Conservation (phyloP, 2,329 filamentous ascomycete genomes). For the Pseudocercospora fijiensis region DNA sequence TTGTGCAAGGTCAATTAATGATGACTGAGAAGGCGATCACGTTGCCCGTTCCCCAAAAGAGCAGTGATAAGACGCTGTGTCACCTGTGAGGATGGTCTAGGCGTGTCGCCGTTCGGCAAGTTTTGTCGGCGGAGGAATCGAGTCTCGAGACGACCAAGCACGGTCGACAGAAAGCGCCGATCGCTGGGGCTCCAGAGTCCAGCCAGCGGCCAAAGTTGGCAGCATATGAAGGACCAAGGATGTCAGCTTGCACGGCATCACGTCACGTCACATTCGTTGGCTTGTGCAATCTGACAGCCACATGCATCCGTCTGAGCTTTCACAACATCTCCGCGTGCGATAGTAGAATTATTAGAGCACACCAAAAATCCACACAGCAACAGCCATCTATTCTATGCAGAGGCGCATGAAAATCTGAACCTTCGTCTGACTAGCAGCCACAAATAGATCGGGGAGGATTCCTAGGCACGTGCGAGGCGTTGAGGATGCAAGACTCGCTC, state of each 20-base stretch:
- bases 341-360: no score
- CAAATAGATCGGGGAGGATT: slow-evolving; percentile 9
- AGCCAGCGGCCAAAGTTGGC: no score
- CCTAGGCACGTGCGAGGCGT: neutral
- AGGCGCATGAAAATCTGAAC: neutral
- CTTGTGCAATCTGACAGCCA: slow-evolving; percentile 4
- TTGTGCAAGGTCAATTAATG: neutral
- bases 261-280: slow-evolving; percentile 7
- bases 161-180: slow-evolving; percentile 9
- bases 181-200: slow-evolving; percentile 9
- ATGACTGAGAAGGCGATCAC: neutral
- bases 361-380: slow-evolving; percentile 2
- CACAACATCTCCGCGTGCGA: neutral
- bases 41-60: neutral
- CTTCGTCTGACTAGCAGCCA: neutral
- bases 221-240: no score
- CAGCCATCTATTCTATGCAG: neutral
- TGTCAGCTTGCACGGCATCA: slow-evolving; percentile 5
- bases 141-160: slow-evolving; percentile 1
- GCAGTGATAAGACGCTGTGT: slow-evolving; percentile 2
- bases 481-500: slow-evolving; percentile 9
- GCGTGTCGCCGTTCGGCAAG: slow-evolving; percentile 5
- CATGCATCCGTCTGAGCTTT: neutral
- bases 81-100: neutral
- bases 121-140: slow-evolving; percentile 8